Evolutionary conservation across 495 filamentous ascomycete genomes (phyloP).

Genomic region (Mycothermus thermophilus): DNA sequence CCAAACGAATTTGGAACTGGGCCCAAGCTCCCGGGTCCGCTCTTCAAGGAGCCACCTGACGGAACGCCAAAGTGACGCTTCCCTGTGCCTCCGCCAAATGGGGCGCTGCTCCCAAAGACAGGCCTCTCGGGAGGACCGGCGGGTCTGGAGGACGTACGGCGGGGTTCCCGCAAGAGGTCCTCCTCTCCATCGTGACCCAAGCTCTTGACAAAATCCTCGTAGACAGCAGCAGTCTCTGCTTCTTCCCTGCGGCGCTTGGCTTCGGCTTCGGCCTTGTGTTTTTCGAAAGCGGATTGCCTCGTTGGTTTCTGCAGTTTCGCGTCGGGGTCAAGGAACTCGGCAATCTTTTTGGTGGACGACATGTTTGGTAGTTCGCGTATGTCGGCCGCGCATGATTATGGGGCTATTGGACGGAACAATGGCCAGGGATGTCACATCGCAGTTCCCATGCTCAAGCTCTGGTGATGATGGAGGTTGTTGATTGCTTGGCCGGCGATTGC

Average conservation of each 20-base stretch:
- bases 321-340: slow-evolving; percentile 69
- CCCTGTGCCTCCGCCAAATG: slow-evolving; percentile 24
- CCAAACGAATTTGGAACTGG: slow-evolving; percentile 40
- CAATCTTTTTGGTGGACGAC: slow-evolving; percentile 28
- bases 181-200: slow-evolving; percentile 60
- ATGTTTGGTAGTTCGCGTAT: slow-evolving; percentile 13
- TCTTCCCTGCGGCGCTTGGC: slow-evolving; percentile 79
- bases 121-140: slow-evolving; percentile 22
- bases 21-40: slow-evolving; percentile 65
- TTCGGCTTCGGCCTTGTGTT: slow-evolving; percentile 83
- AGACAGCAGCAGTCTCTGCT: slow-evolving; percentile 79
- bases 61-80: slow-evolving; percentile 36
- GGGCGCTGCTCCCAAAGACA: slow-evolving; percentile 20
- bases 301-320: slow-evolving; percentile 70
- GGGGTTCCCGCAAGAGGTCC: slow-evolving; percentile 5
- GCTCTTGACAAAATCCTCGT: slow-evolving; percentile 80
- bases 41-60: slow-evolving; percentile 30
- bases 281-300: slow-evolving; percentile 86
- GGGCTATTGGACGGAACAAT: too few relatives aligned
- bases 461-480: neutral
- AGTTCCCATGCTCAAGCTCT: too few relatives aligned
- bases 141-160: too few relatives aligned
- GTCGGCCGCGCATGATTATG: slow-evolving; percentile 11
- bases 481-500: too few relatives aligned
- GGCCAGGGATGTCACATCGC: too few relatives aligned